Conservation (phyloP, 192 early-diverging fungal genomes). For the Phlyctochytrium arcticum region DNA sequence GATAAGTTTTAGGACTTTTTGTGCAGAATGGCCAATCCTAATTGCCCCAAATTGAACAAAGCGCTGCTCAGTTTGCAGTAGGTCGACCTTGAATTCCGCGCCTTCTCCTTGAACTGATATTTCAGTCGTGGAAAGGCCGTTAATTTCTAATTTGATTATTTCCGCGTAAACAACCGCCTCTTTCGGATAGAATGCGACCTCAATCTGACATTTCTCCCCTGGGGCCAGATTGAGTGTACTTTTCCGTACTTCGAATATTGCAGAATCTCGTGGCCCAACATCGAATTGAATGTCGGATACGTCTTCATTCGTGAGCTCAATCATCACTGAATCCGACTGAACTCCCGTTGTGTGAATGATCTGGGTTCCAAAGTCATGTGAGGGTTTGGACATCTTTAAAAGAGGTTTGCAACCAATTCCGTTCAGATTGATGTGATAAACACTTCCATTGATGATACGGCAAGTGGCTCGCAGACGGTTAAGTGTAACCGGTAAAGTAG, state of each 20-base stretch:
- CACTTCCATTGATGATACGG: slow-evolving; percentile 50
- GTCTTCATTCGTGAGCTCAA: slow-evolving; percentile 52
- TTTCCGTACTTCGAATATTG: slow-evolving; percentile 38
- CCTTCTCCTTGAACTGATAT: slow-evolving; percentile 45
- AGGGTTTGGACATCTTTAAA: slow-evolving; percentile 31
- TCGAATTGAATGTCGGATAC: slow-evolving; percentile 47
- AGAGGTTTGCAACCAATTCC: slow-evolving; percentile 47
- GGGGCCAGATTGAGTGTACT: slow-evolving; percentile 29
- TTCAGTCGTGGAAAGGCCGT: slow-evolving; percentile 43
- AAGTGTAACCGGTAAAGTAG: slow-evolving; percentile 24
- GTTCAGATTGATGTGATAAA: slow-evolving; percentile 41
- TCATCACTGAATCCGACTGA: slow-evolving; percentile 22
- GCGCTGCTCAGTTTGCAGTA: slow-evolving; percentile 31
- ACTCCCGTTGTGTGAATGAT: slow-evolving; percentile 46
- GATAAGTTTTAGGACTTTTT: slow-evolving; percentile 37
- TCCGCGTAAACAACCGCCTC: slow-evolving; percentile 44
- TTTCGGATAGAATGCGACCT: slow-evolving; percentile 46
- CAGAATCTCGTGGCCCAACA: slow-evolving; percentile 18
- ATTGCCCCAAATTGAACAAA: slow-evolving; percentile 56
- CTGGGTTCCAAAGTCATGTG: slow-evolving; percentile 49
- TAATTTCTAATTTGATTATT: slow-evolving; percentile 51
- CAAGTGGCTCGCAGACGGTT: slow-evolving; percentile 45
- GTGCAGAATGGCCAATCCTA: slow-evolving; percentile 42
- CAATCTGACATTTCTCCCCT: slow-evolving; percentile 35
- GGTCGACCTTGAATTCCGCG: slow-evolving; percentile 44